A percentile compares a stretch with the other conserved stretches of the same genome.
These are phyloP conservation scores for Irpex sp. DNA, from an alignment of 1,284 basidiomycete species.

Conservation along the genomic window DNA sequence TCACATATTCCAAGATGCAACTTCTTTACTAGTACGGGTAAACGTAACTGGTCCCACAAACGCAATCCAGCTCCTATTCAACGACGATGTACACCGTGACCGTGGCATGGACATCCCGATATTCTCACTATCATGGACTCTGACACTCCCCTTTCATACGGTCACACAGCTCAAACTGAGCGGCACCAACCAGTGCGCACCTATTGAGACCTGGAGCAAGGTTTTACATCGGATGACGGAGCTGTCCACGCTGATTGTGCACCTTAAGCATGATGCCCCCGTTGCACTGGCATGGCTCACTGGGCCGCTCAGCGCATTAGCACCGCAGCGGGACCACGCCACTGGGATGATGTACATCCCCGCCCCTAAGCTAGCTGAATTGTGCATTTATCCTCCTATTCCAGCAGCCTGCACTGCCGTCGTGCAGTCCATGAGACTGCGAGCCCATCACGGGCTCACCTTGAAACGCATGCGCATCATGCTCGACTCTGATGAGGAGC, in stretches of 20 bases:
- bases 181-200: not conserved
- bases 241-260: not conserved
- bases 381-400: not conserved
- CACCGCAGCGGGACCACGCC: too few species aligned
- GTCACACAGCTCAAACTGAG: not conserved
- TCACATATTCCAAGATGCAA: not conserved
- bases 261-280: not conserved
- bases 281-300: too few species aligned
- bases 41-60: not conserved
- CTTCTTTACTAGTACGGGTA: not conserved
- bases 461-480: not conserved
- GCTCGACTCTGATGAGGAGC: not conserved
- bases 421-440: not conserved
- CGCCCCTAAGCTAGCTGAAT: not conserved
- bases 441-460: not conserved
- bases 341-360: not conserved
- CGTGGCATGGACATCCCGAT: not conserved
- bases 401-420: not conserved
- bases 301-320: not conserved
- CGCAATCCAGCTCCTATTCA: not conserved
- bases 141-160: not conserved
- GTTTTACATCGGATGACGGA: not conserved
- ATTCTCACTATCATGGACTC: not conserved
- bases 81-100: not conserved
- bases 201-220: not conserved